Evolutionary conservation across 179 eudicot genomes (phyloP), one percentile per base, ranked within the genome.

Genomic region (Spinacia oleracea): DNA sequence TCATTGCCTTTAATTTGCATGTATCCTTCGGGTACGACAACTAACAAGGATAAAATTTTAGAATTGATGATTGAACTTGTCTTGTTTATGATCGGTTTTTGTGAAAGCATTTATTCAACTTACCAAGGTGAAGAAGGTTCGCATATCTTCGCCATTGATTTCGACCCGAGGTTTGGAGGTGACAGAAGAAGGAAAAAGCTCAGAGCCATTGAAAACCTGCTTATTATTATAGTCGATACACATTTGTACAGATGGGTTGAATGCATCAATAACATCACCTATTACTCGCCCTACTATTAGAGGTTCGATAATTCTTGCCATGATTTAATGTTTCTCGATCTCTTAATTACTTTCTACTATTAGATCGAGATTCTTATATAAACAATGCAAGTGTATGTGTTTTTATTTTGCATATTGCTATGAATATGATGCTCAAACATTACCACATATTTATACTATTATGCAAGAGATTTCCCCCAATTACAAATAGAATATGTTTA

Each of bases 241-340:
- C 88, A 93, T 93, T 74, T 83, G 85, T 20, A 85, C 66, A 6
- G 86, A 81, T 58, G 92, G 93, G 15, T 74, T 75, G 89, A 94
- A 94, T 9, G 56, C 75, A 72, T 94, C 97, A 8, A 94, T 84
- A 45, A 93, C 98, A 80, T 94, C 98, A 43, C 98, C 98, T 16
- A 94, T 84, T 42, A 94, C 96, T 77, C 94, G 77, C 42, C 96
- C 96, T 42, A 94, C 79, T 31, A 84, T 62, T 5, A 94, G 88
- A 16, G 98, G 93, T 51, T 92, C 93, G 68, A 60, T 78, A 2
- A 71, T 23, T n/a, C 80, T 75, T 74, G 79, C 68, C 72, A 74
- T 79, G 64, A 45, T 70, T 25, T 70, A 23, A 53, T 53, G 58
- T 53, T 53, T 53, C 58, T 53, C 1, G 23, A 53, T 53, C 21